Evolutionary conservation across 345 rosid species (phyloP).

Genomic region (Raphanus raphanistrum): DNA sequence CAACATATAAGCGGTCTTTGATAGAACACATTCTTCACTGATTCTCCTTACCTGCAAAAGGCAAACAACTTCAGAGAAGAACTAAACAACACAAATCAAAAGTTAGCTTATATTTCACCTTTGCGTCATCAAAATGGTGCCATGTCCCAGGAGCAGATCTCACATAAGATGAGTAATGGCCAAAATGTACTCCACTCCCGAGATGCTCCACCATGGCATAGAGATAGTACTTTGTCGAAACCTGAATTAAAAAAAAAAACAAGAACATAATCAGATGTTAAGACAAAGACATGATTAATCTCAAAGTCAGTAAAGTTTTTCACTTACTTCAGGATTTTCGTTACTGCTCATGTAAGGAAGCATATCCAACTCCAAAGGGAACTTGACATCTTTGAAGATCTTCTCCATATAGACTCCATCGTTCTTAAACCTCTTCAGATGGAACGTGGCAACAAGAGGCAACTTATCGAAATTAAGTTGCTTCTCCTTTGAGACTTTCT

Average conservation of each 20-base stretch:
- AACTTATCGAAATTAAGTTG: conserved; percentile 69
- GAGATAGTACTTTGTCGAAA: conserved; percentile 56
- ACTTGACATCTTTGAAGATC: conserved; percentile 63
- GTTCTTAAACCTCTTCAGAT: conserved; percentile 86
- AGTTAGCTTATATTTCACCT: conserved; percentile 40
- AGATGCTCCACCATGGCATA: conserved; percentile 80
- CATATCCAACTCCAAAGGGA: conserved; percentile 84
- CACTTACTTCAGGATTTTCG: conserved; percentile 47
- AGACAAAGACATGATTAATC: neutral
- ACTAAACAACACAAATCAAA: neutral
- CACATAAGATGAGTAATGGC: conserved; percentile 74
- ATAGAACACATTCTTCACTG: conserved; percentile 56
- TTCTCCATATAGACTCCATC: conserved; percentile 66
- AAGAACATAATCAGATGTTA: neutral
- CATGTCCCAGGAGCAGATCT: conserved; percentile 71
- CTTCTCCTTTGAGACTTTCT: conserved; percentile 69
- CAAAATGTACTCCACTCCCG: conserved; percentile 56
- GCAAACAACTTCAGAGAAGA: neutral
- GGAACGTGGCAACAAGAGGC: conserved; percentile 74
- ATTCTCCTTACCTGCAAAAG: conserved; percentile 57
- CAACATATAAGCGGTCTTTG: conserved; percentile 72
- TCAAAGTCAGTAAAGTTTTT: neutral
- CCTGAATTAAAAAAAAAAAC: conserved; percentile 40
- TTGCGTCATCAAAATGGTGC: conserved; percentile 72
- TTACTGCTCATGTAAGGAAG: conserved; percentile 53